phyloP scores from a whole-genome alignment of 176 grass and related monocot genomes.

The Aegilops speltoides region DNA sequence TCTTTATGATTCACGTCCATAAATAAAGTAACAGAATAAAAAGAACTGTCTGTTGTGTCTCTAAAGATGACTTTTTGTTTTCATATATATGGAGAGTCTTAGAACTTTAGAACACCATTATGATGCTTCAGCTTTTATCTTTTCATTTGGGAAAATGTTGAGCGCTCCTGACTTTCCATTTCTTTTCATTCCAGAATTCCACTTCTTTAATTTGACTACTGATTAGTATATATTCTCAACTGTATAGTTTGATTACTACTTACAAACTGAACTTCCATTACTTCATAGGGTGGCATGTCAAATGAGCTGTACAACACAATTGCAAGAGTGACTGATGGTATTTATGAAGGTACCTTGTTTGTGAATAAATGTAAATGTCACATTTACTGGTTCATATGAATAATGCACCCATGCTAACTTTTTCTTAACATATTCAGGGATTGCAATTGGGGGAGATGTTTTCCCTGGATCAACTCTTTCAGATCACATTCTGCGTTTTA shows the following conservation, averaged over 20 bases:
- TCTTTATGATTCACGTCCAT: not conserved
- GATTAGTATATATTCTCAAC: not conserved
- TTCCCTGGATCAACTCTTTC: conserved; percentile 97
- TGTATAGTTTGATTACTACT: not conserved
- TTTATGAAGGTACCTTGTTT: conserved; percentile 86
- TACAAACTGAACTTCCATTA: conserved; percentile 19
- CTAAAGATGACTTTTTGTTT: not conserved
- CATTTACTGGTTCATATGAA: not conserved
- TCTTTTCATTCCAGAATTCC: not conserved
- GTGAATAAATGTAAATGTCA: not conserved
- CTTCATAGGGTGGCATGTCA: conserved; percentile 93
- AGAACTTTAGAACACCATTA: not conserved
- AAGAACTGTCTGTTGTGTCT: not conserved
- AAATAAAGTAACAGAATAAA: not conserved
- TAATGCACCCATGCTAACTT: not conserved
- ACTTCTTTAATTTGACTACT: not conserved
- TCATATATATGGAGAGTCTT: not conserved
- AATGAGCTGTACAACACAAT: conserved; percentile 99
- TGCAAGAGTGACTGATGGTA: conserved; percentile 95
- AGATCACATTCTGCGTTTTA: conserved; percentile 95
- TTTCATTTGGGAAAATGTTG: not conserved
- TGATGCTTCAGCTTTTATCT: not conserved
- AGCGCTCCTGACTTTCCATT: not conserved
- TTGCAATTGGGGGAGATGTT: conserved; percentile 99
- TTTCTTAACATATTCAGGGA: conserved; percentile 49